Base-by-base conservation (phyloP, 805 yeast species). In the Yamadazyma phyllophila region DNA sequence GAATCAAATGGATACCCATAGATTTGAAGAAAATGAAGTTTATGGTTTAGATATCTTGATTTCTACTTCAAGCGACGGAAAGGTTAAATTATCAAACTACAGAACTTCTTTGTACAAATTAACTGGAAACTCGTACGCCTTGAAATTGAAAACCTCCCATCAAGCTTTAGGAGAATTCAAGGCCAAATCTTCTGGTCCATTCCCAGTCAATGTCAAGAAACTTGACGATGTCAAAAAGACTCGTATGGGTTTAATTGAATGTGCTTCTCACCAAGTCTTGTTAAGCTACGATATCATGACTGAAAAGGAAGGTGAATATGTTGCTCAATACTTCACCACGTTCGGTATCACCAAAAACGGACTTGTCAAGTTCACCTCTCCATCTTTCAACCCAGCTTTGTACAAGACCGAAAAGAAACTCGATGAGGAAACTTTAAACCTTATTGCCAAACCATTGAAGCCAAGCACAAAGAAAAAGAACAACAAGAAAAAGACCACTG, bases 261-360 rank as follows among this genome's bases (percentile, higher is more conserved):
- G 88, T 63, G 69, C 74, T 45, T 80, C 74, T 73, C 91, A 84
- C 67, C 75, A 78, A 50, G 78, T 83, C 36, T 73, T 84, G 58
- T 74, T 76, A 60, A 81, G 88, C 39, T 84, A 85, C 62, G 91
- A 85, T 49, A 76, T 85, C 43, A 73, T 75, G 61, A 74, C 78
- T 61, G 89, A 83, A 60, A 82, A 80, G 69, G 81, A 81, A 52
- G 83, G 81, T 48, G 83, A 80, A 63, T 68, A 60, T 47, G 77
- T 86, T 54, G 88, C 86, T 27, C 89, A 85, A 70, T 81, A 71
- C 63, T 85, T 81, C 71, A 79, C 88, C 54, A 86, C 92, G 39
- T 78, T 85, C 58, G 90, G 85, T 30, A 64, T 86, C 57, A 85
- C 90, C 62, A 81, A 81, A 67, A 80, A 80, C 56, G 92, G 92